Evolutionary conservation across 345 rosid species (phyloP), one percentile per base, ranked within the genome.

Genomic region (Aquilaria sinensis): DNA sequence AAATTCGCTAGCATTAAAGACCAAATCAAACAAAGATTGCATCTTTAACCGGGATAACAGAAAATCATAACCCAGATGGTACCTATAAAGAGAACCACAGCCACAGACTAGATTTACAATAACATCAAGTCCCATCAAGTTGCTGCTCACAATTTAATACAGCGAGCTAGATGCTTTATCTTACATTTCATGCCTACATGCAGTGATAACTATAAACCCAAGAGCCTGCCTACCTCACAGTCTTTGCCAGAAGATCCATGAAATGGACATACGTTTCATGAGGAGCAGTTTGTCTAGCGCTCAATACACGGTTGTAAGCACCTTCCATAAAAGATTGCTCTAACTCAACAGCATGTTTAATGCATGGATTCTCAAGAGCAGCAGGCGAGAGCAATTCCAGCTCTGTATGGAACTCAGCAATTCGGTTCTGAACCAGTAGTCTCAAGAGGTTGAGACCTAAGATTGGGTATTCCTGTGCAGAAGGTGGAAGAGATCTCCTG

Each of bases 321-420:
- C 97, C 96, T 73, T 95, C 97, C 99, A 89, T 91, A 78, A 91
- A 95, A 0, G 99, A 95, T 70, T 89, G 97, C 90, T 95, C 99
- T 84, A 95, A 79, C 87, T 95, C 97, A 47, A 89, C 97, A 0
- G 99, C 97, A 67, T 95, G 96, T 74, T 84, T 82, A 80, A 95
- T 87, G 78, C 96, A 89, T 72, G 90, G 82, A 64, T 87, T 85
- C 68, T 91, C 97, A 70, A 91, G 54, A 45, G 97, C 85, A 70
- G 83, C 63, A 2, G 92, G 74, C 9, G 96, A 78, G 47, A 95
- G 96, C 62, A 95, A 68, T 58, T 95, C 97, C 64, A 91, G 87
- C 53, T 91, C 97, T 0, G 99, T 91, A 63, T 91, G 99, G 78
- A 91, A 95, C 66, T 95, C 99, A 48, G 96, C 99, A 76, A 95